These are phyloP conservation scores for Priceomyces medius DNA, from an alignment of 805 yeast genomes.

Conservation along the genomic window DNA sequence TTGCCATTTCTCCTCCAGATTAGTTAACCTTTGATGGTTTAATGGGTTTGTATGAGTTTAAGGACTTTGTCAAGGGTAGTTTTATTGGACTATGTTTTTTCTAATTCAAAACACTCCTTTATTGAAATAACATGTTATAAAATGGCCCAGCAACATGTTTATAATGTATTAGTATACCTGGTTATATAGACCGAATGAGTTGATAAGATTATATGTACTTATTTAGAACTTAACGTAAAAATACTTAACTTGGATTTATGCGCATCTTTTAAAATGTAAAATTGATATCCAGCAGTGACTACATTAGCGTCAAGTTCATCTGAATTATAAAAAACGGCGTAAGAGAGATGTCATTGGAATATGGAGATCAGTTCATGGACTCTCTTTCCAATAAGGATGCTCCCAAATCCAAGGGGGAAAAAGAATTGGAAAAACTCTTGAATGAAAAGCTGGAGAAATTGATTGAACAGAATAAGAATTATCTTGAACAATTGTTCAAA, in stretches of 20 bases:
- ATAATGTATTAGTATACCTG: not conserved
- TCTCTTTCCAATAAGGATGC: slow-evolving; percentile 17
- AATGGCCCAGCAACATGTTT: not conserved
- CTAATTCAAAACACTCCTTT: not conserved
- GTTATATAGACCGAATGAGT: not conserved
- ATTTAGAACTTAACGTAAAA: not conserved
- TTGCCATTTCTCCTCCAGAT: slow-evolving; percentile 42
- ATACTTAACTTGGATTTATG: too few relatives aligned
- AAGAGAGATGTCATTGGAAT: slow-evolving; percentile 25
- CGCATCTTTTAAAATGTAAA: too few relatives aligned
- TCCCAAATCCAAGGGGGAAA: slow-evolving; percentile 20
- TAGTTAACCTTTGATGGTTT: too few relatives aligned
- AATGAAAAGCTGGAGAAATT: slow-evolving; percentile 30
- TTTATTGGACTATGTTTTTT: not conserved
- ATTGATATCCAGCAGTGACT: too few relatives aligned
- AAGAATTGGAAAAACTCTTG: slow-evolving; percentile 24
- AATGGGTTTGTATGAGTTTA: too few relatives aligned
- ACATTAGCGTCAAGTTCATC: too few relatives aligned
- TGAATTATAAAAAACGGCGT: too few relatives aligned
- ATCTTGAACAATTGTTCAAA: slow-evolving; percentile 31
- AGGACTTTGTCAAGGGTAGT: not conserved
- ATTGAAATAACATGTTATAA: not conserved
- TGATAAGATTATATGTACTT: not conserved
- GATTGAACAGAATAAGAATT: slow-evolving; percentile 31
- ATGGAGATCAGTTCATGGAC: slow-evolving; percentile 36